phyloP scores from a whole-genome alignment of 805 yeast species.

The Metschnikowia kunwiensis region DNA sequence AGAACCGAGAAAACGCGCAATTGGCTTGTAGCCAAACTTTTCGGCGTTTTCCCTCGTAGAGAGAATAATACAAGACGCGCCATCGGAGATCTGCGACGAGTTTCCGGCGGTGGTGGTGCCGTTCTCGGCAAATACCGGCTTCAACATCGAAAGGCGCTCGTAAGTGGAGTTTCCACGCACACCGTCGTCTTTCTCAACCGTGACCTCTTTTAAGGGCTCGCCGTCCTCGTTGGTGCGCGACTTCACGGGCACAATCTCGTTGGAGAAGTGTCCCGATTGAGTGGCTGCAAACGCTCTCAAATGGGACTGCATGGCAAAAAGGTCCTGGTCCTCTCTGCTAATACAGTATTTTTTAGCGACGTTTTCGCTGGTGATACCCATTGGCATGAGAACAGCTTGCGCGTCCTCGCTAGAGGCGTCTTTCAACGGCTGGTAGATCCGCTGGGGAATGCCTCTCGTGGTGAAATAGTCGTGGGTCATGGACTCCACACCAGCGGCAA shows the following conservation, averaged over 20 bases:
- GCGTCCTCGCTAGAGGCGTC: slow-evolving; percentile 21
- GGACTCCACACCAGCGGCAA: slow-evolving; percentile 44
- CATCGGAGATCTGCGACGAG: slow-evolving; percentile 9
- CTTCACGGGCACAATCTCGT: slow-evolving; percentile 20
- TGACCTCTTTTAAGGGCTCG: slow-evolving; percentile 2
- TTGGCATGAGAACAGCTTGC: slow-evolving; percentile 29
- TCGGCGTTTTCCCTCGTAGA: slow-evolving; percentile 8
- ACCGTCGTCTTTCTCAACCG: slow-evolving; percentile 29
- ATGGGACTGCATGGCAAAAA: slow-evolving; percentile 26
- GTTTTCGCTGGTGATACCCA: slow-evolving; percentile 30
- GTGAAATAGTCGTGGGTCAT: slow-evolving; percentile 42
- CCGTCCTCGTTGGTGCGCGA: slow-evolving; percentile 16
- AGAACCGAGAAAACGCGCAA: slow-evolving; percentile 10
- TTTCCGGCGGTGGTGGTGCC: slow-evolving; percentile 12
- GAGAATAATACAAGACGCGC: slow-evolving; percentile 9
- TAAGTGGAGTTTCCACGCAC: slow-evolving; percentile 24
- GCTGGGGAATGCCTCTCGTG: slow-evolving; percentile 35
- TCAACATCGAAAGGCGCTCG: slow-evolving; percentile 27
- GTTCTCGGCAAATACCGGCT: slow-evolving; percentile 27
- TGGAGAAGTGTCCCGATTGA: slow-evolving; percentile 22
- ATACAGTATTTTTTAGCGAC: slow-evolving; percentile 25
- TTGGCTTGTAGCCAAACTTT: slow-evolving; percentile 6
- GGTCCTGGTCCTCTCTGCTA: slow-evolving; percentile 25
- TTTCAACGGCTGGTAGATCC: slow-evolving; percentile 25
- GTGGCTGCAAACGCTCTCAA: slow-evolving; percentile 24